A percentile compares a stretch with the other conserved stretches of the same genome.
These are phyloP conservation scores for Rhodotorula sp. DNA, from an alignment of 1,284 basidiomycete species.

Conservation along the genomic window DNA sequence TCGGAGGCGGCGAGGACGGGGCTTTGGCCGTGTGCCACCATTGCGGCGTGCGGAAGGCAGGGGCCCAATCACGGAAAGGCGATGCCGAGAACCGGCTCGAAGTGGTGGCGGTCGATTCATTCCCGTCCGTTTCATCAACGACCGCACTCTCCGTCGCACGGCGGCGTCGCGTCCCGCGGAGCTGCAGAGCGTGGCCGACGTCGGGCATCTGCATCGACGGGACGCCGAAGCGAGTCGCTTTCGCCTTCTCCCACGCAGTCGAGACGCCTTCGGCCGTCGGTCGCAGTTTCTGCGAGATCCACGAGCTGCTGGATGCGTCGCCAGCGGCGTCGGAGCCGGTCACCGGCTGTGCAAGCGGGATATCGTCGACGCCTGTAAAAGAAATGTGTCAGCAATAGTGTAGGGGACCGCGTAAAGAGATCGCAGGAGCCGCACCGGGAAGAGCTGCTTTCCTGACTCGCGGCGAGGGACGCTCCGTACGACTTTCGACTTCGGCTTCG, in stretches of 20 bases:
- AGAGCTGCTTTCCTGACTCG: neutral
- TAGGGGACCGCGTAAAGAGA: neutral
- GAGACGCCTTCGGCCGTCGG: constrained; percentile 17
- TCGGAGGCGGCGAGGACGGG: constrained; percentile 37
- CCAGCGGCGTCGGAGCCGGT: constrained; percentile 4
- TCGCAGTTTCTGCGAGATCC: constrained; percentile 32
- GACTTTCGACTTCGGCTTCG: constrained; percentile 13
- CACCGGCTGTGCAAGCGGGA: neutral
- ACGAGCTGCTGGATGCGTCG: constrained; percentile 10
- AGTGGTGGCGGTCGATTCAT: constrained; percentile 5
- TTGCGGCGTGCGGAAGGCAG: constrained; percentile 13
- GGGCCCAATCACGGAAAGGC: constrained; percentile 12
- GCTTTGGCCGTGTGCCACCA: constrained; percentile 24
- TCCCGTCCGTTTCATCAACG: constrained; percentile 11
- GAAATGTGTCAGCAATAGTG: too few species aligned
- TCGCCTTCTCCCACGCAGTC: constrained; percentile 33
- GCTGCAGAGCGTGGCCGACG: constrained; percentile 4
- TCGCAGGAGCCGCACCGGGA: neutral
- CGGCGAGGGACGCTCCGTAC: constrained; percentile 1
- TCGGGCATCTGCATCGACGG: constrained; percentile 25
- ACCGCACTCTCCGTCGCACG: neutral
- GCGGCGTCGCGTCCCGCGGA: neutral
- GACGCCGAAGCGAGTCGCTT: constrained; percentile 26
- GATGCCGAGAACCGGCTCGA: constrained; percentile 6
- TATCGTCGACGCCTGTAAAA: neutral